A percentile compares a stretch with the other conserved stretches of the same genome.
Evolutionary conservation across 805 yeast genomes (phyloP).

Genomic region (Suhomyces faveliae): DNA sequence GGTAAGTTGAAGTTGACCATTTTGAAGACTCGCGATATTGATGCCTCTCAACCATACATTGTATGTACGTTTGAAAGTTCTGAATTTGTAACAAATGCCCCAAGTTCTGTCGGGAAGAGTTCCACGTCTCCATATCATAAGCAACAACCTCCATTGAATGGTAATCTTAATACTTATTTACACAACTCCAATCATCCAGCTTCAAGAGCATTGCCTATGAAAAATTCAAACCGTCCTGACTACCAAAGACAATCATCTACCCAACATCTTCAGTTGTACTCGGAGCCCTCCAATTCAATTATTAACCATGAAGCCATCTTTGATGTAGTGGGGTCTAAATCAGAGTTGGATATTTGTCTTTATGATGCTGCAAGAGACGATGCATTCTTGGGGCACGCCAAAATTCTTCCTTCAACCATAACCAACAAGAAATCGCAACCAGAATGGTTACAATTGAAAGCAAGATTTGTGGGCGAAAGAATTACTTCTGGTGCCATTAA

Average conservation of each 20-base stretch:
- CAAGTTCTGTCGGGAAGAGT: conserved; percentile 47
- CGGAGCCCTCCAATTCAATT: conserved; percentile 41
- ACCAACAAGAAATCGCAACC: conserved; percentile 45
- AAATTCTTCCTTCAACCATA: conserved; percentile 60
- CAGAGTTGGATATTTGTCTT: conserved; percentile 85
- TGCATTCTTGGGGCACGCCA: conserved; percentile 80
- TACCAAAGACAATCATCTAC: conserved; percentile 40
- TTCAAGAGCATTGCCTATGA: conserved; percentile 13
- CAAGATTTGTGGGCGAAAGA: conserved; percentile 72
- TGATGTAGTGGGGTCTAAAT: conserved; percentile 82
- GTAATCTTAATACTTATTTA: conserved; percentile 11
- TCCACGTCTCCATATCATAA: conserved; percentile 11
- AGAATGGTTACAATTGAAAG: conserved; percentile 71
- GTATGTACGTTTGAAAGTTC: conserved; percentile 91
- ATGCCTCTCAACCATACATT: conserved; percentile 74
- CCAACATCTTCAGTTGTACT: conserved; percentile 31
- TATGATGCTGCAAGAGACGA: conserved; percentile 85
- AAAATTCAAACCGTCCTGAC: conserved; percentile 25
- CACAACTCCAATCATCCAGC: conserved; percentile 10
- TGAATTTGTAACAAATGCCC: conserved; percentile 83
- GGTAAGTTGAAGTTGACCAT: conserved; percentile 84
- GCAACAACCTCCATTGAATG: conserved; percentile 15
- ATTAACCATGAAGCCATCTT: conserved; percentile 94
- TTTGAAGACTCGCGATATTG: conserved; percentile 72
- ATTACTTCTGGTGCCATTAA: conserved; percentile 74